Percentiles rank a stretch among this genome's conserved stretches.
phyloP scores from a whole-genome alignment of 2,329 filamentous ascomycete genomes.

The Colletotrichum musae region DNA sequence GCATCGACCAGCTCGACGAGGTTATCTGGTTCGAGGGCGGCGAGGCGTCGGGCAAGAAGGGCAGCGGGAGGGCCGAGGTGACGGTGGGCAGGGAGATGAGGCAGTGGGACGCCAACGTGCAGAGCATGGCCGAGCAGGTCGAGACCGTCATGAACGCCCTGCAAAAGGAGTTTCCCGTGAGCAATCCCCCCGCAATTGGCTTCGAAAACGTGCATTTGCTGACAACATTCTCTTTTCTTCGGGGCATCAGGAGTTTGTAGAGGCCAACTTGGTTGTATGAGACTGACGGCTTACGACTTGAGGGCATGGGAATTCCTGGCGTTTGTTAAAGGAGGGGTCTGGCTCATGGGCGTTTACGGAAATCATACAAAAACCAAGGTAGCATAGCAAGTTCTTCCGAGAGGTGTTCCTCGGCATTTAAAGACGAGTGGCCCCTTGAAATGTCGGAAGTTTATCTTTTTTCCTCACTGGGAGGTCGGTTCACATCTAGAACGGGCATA shows the following conservation, averaged over 20 bases:
- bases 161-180: constrained; percentile 82
- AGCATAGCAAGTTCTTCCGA: constrained; percentile 34
- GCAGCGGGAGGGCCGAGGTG: constrained; percentile 75
- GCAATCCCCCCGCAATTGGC: constrained; percentile 42
- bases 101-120: constrained; percentile 91
- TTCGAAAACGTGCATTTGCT: no score
- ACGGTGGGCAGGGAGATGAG: constrained; percentile 80
- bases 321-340: constrained; percentile 12
- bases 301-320: constrained; percentile 18
- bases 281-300: constrained; percentile 2
- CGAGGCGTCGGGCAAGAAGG: constrained; percentile 78
- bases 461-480: no score
- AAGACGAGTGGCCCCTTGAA: no score
- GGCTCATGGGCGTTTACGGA: constrained; percentile 31
- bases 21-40: constrained; percentile 88
- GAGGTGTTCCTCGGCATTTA: background rate
- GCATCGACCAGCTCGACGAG: constrained; percentile 94
- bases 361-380: constrained; percentile 21
- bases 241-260: constrained; percentile 66
- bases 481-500: background rate
- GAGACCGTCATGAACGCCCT: constrained; percentile 88
- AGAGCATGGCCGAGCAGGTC: constrained; percentile 88
- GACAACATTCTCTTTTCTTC: constrained; percentile 31
- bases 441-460: no score
- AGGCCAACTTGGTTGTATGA: constrained; percentile 64